Percentiles rank a stretch among this genome's conserved stretches.
Conservation (phyloP, 2,329 filamentous ascomycete species). For the Ascochyta pisi region DNA sequence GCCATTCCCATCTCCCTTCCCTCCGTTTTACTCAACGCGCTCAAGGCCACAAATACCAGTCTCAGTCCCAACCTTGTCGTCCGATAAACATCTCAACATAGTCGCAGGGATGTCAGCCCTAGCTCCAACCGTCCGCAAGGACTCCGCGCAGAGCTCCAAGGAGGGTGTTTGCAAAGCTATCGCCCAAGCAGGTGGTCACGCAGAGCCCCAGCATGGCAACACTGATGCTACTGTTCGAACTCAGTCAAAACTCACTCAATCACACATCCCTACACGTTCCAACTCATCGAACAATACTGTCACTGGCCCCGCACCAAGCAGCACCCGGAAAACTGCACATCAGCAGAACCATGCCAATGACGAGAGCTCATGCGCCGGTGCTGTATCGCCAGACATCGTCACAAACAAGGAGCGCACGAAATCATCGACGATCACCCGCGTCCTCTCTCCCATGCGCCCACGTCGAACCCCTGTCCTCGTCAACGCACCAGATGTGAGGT, state of each 20-base stretch:
- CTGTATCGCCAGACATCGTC: background rate
- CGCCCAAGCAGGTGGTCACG: background rate
- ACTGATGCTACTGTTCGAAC: background rate
- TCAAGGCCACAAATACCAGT: too few species aligned
- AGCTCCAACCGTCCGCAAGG: background rate
- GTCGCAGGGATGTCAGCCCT: background rate
- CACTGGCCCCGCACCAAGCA: background rate
- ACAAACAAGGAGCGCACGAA: slow-evolving; percentile 13
- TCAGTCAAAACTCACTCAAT: background rate
- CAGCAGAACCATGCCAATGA: background rate
- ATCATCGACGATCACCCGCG: background rate
- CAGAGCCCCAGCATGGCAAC: background rate
- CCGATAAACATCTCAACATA: background rate
- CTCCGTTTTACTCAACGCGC: too few species aligned
- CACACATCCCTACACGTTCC: background rate
- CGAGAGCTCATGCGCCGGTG: background rate
- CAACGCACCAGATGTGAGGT: slow-evolving; percentile 11
- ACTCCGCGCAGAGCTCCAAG: slow-evolving; percentile 4
- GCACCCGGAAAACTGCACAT: background rate
- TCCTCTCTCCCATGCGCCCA: slow-evolving; percentile 5
- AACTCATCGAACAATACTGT: background rate
- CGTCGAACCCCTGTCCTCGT: slow-evolving; percentile 12
- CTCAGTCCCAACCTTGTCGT: background rate
- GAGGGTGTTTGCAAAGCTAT: background rate
- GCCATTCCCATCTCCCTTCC: background rate